phyloP scores from a whole-genome alignment of 805 yeast genomes.

The Metschnikowia kofuensis region DNA sequence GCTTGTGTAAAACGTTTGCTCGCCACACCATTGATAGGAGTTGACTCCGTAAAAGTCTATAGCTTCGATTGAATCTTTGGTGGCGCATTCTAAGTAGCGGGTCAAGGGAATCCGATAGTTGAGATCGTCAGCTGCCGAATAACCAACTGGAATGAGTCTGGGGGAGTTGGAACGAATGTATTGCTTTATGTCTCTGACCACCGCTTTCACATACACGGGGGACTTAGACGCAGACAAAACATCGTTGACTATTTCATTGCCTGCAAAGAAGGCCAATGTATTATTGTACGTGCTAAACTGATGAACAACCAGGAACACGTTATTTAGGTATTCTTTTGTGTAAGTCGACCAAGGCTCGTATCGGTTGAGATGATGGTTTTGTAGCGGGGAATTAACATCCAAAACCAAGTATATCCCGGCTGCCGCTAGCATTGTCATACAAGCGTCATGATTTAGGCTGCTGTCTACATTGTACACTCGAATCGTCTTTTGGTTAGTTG shows the following conservation, averaged over 20 bases:
- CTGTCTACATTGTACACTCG: conserved; percentile 88
- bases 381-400: conserved; percentile 87
- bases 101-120: conserved; percentile 73
- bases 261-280: conserved; percentile 88
- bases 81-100: conserved; percentile 74
- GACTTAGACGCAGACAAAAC: conserved; percentile 62
- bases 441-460: conserved; percentile 74
- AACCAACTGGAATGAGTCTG: conserved; percentile 83
- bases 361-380: conserved; percentile 76
- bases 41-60: conserved; percentile 83
- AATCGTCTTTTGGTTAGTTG: conserved; percentile 49
- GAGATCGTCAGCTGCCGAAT: conserved; percentile 94
- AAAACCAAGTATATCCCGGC: conserved; percentile 91
- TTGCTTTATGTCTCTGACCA: conserved; percentile 75
- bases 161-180: conserved; percentile 59
- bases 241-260: conserved; percentile 88
- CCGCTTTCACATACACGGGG: conserved; percentile 74
- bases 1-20: conserved; percentile 74
- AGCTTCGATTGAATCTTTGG: conserved; percentile 46
- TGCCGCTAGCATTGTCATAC: conserved; percentile 87
- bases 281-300: conserved; percentile 83
- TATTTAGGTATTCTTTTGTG: conserved; percentile 64
- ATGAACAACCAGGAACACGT: conserved; percentile 73
- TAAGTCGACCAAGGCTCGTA: conserved; percentile 94
- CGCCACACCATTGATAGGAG: conserved; percentile 85